A percentile compares a stretch with the other conserved stretches of the same genome.
Evolutionary conservation across 768 basidiomycete genomes (phyloP).

Genomic region (Gymnopilus junonius): DNA sequence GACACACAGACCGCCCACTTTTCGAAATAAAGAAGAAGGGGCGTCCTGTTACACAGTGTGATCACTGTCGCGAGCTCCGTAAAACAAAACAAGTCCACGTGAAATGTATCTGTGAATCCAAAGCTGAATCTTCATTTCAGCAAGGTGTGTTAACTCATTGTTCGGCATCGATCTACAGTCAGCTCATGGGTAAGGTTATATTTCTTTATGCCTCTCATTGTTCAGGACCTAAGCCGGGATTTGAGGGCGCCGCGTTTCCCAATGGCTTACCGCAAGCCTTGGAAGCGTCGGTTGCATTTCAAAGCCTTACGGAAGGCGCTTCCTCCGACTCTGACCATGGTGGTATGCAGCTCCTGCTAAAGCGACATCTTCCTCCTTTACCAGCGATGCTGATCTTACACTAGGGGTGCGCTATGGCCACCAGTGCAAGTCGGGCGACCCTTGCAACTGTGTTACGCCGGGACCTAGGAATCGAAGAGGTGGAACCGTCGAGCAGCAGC

Average conservation of each 20-base stretch:
- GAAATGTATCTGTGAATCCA: conserved; percentile 83
- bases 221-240: conserved; percentile 60
- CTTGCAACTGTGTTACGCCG: conserved; percentile 64
- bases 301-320: conserved; percentile 49
- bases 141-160: conserved; percentile 59
- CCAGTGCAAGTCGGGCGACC: conserved; percentile 54
- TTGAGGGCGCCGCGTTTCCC: conserved; percentile 77
- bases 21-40: conserved; percentile 96
- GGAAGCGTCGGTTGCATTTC: conserved; percentile 63
- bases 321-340: conserved; percentile 66
- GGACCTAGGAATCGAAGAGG: conserved; percentile 38
- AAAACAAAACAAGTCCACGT: conserved; percentile 88
- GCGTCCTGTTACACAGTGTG: conserved; percentile 89
- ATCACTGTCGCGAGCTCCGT: conserved; percentile 82
- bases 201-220: conserved; percentile 19
- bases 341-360: conserved; percentile 60
- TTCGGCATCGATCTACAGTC: conserved; percentile 21
- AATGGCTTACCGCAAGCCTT: conserved; percentile 74
- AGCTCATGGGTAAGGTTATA: conserved; percentile 52
- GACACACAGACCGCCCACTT: conserved; percentile 85
- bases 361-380: conserved; percentile 39
- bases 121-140: conserved; percentile 53
- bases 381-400: conserved; percentile 48
- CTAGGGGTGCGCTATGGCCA: conserved; percentile 46
- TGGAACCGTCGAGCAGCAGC: conserved; percentile 19